Base-by-base conservation (phyloP, 768 basidiomycete species). In the Mrakia hoshinonis region DNA sequence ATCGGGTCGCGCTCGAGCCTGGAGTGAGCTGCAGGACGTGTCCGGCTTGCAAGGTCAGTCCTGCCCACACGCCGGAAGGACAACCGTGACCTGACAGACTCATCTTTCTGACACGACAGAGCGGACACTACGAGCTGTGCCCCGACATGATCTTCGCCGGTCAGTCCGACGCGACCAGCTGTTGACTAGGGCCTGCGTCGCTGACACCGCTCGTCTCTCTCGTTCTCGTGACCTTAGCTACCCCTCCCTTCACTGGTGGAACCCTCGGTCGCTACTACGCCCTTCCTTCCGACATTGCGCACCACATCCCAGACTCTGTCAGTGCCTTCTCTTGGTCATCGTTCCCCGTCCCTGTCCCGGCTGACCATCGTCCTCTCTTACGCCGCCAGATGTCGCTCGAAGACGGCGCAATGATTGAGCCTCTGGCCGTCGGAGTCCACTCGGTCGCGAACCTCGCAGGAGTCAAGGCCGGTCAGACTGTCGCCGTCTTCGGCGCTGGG, bases 321-420 rank as follows among this genome's bases (percentile, higher is more conserved):
- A 24, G 60, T 61, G 6, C 51, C 9, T 0, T 46, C 36, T 36
- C 9, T 38, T 6, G 22, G 0, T 22, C 39, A 5, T 31, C 22
- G 20, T 6, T 10, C 15, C 22, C 61, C 18, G 4, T 62, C 38
- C 31, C 61, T 20, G 22, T n/a, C 22, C 26, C 24, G 15, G 18
- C 38, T n/a, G 12, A 13, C n/a, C n/a, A 3, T 38, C 36, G 58
- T 22, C 61, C 9, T 24, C 31, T 43, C 61, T 46, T 62, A 20
- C 10, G 20, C 20, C 26, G 20, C 1, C 61, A 62, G 36, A 68
- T 68, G 54, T 68, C 67, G 22, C 48, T 95, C 18, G 94, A 95
- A 79, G 93, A 98, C 78, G 95, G 94, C 39, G 93, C 95, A 7
- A 89, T 97, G 90, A 92, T 96, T 82, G 95, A 97, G 79, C 95